phyloP scores from a whole-genome alignment of 352 stramenopile genomes.

The Phytophthora chlamydospora region DNA sequence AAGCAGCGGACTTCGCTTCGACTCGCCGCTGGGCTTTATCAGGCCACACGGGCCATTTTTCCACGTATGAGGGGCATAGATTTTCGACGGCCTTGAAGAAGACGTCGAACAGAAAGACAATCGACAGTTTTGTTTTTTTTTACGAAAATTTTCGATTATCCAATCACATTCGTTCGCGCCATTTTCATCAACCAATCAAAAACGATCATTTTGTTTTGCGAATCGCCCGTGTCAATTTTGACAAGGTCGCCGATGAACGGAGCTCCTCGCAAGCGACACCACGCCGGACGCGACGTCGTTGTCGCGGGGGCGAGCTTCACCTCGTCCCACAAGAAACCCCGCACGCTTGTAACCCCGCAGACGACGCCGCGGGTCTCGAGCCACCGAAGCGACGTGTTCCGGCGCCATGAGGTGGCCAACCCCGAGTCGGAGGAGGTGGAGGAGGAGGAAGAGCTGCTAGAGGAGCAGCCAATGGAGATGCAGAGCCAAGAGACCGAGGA shows the following conservation, averaged over 20 bases:
- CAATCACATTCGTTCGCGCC: conserved; percentile 26
- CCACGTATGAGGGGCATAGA: conserved; percentile 32
- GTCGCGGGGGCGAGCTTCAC: conserved; percentile 24
- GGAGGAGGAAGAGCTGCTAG: conserved; percentile 32
- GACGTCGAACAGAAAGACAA: conserved; percentile 2
- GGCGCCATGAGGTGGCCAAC: conserved; percentile 21
- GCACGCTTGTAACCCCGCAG: conserved; percentile 25
- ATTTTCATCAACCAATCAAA: conserved; percentile 20
- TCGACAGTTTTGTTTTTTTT: neutral
- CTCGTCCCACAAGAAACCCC: conserved; percentile 41
- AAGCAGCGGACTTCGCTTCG: conserved; percentile 7
- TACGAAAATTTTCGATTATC: conserved; percentile 2
- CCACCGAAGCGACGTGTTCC: conserved; percentile 6
- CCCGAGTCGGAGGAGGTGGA: conserved; percentile 47
- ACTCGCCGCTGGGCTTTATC: conserved; percentile 15
- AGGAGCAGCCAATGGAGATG: conserved; percentile 17
- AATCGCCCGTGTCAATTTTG: conserved; percentile 4
- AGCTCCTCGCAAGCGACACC: conserved; percentile 61
- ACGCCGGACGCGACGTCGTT: conserved; percentile 26
- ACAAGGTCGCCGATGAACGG: conserved; percentile 31
- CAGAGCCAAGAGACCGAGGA: conserved; percentile 42
- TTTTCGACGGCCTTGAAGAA: conserved; percentile 10
- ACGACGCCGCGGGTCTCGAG: conserved; percentile 10
- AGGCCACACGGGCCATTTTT: conserved; percentile 8
- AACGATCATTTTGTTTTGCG: neutral